These are phyloP conservation scores for Anacardium occidentale DNA, from an alignment of 345 rosid genomes.

Conservation along the genomic window DNA sequence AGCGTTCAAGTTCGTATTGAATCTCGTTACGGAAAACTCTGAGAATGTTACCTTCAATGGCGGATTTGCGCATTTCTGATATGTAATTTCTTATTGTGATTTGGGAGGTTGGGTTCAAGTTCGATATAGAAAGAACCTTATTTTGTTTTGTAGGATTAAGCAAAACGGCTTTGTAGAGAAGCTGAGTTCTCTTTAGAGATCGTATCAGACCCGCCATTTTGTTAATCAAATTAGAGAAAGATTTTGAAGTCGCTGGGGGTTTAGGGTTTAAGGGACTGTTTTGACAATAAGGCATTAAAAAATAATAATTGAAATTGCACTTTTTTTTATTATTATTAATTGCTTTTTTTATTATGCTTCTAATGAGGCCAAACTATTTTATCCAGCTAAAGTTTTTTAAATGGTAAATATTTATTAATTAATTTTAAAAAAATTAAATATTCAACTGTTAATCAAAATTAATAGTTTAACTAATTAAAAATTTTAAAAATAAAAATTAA, in stretches of 20 bases:
- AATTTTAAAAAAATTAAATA: too few species aligned
- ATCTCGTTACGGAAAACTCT: constrained; percentile 64
- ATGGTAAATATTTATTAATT: too few species aligned
- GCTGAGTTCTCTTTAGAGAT: neutral
- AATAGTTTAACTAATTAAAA: too few species aligned
- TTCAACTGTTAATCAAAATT: too few species aligned
- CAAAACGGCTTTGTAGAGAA: constrained; percentile 11
- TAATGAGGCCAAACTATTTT: too few species aligned
- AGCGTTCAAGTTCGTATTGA: constrained; percentile 59
- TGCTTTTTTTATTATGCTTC: too few species aligned
- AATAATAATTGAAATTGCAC: too few species aligned
- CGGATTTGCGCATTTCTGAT: constrained; percentile 77
- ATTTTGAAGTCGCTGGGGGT: neutral
- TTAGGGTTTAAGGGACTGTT: constrained; percentile 2
- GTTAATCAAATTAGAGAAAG: neutral
- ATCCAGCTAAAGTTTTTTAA: too few species aligned
- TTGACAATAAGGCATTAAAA: neutral
- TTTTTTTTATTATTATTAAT: too few species aligned
- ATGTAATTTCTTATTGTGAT: constrained; percentile 46
- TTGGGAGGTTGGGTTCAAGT: constrained; percentile 12
- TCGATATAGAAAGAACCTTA: neutral
- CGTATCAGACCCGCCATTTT: constrained; percentile 6
- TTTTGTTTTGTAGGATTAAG: neutral
- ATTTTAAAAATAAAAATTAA: too few species aligned
- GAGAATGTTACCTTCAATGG: constrained; percentile 61